These are phyloP conservation scores for Chionographis japonica DNA, from an alignment of 106 monocot species.

Conservation along the genomic window DNA sequence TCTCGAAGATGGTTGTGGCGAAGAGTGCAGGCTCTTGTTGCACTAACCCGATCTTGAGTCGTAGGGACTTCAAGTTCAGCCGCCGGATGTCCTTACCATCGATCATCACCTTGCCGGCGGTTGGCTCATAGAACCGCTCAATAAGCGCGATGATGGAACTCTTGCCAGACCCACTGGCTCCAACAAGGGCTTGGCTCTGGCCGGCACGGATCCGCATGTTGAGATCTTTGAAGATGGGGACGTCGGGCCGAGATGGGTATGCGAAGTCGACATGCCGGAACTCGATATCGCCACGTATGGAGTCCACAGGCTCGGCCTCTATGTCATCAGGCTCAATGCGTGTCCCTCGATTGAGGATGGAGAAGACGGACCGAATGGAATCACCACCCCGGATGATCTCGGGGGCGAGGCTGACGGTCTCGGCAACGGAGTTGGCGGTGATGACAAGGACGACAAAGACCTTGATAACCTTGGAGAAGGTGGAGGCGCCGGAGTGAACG, in stretches of 20 bases:
- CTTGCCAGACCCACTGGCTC: constrained; percentile 95
- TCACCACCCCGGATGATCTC: constrained; percentile 92
- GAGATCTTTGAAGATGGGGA: constrained; percentile 67
- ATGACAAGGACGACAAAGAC: constrained; percentile 85
- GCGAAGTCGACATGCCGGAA: constrained; percentile 63
- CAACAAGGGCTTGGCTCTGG: constrained; percentile 77
- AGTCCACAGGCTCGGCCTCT: constrained; percentile 50
- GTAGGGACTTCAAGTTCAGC: constrained; percentile 54
- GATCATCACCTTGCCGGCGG: constrained; percentile 68
- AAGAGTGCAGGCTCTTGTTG: constrained; percentile 89
- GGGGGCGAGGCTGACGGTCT: constrained; percentile 76
- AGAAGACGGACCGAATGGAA: constrained; percentile 82
- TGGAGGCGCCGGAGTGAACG: constrained; percentile 49
- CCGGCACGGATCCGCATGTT: constrained; percentile 59
- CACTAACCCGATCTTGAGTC: constrained; percentile 77
- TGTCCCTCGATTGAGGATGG: constrained; percentile 77
- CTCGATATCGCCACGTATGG: constrained; percentile 63
- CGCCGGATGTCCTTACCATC: constrained; percentile 79
- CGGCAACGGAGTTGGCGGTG: constrained; percentile 81
- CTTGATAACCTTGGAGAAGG: constrained; percentile 87
- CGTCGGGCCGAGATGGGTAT: constrained; percentile 65
- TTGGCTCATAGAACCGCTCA: constrained; percentile 89
- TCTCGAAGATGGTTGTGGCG: constrained; percentile 70
- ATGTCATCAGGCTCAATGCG: constrained; percentile 68
- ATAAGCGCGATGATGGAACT: constrained; percentile 82